Evolutionary conservation across 495 filamentous ascomycete genomes (phyloP).

Genomic region (Talaromyces wortmannii): DNA sequence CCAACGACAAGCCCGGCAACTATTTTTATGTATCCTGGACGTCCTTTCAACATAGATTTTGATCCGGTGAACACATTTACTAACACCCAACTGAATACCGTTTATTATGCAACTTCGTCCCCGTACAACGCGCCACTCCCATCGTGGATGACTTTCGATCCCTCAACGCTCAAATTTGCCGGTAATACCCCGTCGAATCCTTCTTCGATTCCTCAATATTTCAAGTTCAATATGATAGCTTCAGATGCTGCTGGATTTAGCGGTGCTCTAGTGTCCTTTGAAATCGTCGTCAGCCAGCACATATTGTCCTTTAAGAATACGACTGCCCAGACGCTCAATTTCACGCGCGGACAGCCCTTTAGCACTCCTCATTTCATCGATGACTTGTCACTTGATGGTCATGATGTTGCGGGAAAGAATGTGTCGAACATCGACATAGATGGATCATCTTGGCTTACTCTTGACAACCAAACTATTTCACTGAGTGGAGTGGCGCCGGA

Average conservation of each 20-base stretch:
- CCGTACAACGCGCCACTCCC: constrained; percentile 75
- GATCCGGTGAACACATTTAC: constrained; percentile 37
- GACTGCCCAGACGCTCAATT: constrained; percentile 49
- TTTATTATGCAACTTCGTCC: constrained; percentile 70
- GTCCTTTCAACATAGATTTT: constrained; percentile 37
- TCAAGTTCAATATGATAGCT: constrained; percentile 67
- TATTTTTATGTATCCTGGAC: constrained; percentile 37
- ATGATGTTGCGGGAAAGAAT: constrained; percentile 34
- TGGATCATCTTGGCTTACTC: constrained; percentile 61
- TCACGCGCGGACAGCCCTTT: constrained; percentile 47
- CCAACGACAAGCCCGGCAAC: constrained; percentile 38
- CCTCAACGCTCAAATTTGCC: constrained; percentile 55
- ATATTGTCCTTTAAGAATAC: constrained; percentile 51
- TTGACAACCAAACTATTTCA: constrained; percentile 55
- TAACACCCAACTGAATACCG: constrained; percentile 36
- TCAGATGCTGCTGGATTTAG: constrained; percentile 76
- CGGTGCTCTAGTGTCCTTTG: constrained; percentile 57
- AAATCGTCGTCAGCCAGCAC: constrained; percentile 63
- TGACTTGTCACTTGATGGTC: constrained; percentile 57
- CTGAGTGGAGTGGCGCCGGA: constrained; percentile 59
- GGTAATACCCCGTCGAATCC: constrained; percentile 67
- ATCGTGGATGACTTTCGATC: constrained; percentile 78
- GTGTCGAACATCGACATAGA: constrained; percentile 42
- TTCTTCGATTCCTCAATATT: constrained; percentile 60
- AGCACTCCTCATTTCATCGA: constrained; percentile 46